Percentiles rank a stretch among this genome's conserved stretches.
These are phyloP conservation scores for Suillus variegatus DNA, from an alignment of 768 basidiomycete genomes.

Conservation along the genomic window DNA sequence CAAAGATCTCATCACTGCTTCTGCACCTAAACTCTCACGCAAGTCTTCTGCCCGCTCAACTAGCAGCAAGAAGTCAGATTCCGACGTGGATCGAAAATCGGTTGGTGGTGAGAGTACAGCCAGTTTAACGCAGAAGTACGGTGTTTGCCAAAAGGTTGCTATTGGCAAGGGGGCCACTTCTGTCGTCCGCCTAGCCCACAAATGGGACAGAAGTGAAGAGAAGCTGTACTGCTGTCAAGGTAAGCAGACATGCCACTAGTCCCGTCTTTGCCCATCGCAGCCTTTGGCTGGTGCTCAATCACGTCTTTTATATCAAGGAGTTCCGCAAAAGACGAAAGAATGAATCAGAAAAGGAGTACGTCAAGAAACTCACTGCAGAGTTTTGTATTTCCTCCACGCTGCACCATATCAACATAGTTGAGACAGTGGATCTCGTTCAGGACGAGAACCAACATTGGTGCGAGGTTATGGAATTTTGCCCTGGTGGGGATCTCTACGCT, in stretches of 20 bases:
- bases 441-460: slow-evolving; percentile 98
- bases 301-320: slow-evolving; percentile 55
- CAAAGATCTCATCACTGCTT: slow-evolving; percentile 68
- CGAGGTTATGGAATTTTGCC: slow-evolving; percentile 99
- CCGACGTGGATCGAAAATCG: slow-evolving; percentile 50
- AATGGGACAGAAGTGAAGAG: slow-evolving; percentile 97
- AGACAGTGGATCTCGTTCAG: slow-evolving; percentile 99
- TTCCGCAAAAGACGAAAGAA: slow-evolving; percentile 98
- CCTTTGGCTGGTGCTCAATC: neutral
- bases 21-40: slow-evolving; percentile 73
- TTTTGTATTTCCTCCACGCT: slow-evolving; percentile 98
- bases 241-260: slow-evolving; percentile 36
- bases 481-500: slow-evolving; percentile 96
- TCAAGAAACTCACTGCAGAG: slow-evolving; percentile 99
- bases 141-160: slow-evolving; percentile 93
- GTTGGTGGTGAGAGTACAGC: slow-evolving; percentile 53
- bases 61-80: slow-evolving; percentile 66
- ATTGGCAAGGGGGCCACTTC: slow-evolving; percentile 99
- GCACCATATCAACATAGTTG: slow-evolving; percentile 92
- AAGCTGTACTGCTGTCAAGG: slow-evolving; percentile 98
- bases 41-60: slow-evolving; percentile 73
- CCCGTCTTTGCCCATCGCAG: neutral
- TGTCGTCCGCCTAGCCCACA: slow-evolving; percentile 94
- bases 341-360: slow-evolving; percentile 98
- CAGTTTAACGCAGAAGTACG: slow-evolving; percentile 86